Conservation (phyloP, 306 rosid genomes). For the Castanea crenata region DNA sequence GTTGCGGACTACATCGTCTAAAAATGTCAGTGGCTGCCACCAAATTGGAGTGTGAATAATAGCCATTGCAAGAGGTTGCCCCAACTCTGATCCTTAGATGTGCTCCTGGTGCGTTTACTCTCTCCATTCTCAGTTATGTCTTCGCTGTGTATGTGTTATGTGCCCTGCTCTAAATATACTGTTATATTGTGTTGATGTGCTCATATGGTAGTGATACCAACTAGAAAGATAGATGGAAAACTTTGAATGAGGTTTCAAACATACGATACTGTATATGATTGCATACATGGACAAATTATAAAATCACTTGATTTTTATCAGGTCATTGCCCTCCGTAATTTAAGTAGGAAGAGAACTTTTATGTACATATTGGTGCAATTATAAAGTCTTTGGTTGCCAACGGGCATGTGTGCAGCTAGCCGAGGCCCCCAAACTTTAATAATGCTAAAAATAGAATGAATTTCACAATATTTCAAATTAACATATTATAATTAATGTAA, state of each 20-base stretch:
- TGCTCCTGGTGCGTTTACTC: slow-evolving; percentile 65
- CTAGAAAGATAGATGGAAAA: not conserved
- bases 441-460: too few relatives aligned
- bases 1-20: slow-evolving; percentile 70
- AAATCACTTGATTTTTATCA: not conserved
- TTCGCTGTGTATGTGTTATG: not conserved
- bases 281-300: not conserved
- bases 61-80: slow-evolving; percentile 93
- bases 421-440: too few relatives aligned
- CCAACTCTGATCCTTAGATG: slow-evolving; percentile 69
- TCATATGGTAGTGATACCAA: not conserved
- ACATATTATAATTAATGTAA: too few relatives aligned
- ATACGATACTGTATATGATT: not conserved
- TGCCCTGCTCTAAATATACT: not conserved
- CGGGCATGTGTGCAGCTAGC: not conserved
- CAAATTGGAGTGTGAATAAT: slow-evolving; percentile 78
- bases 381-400: not conserved
- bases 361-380: not conserved
- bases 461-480: too few relatives aligned
- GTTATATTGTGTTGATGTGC: not conserved
- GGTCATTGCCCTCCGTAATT: not conserved
- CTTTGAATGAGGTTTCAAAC: not conserved
- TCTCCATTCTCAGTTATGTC: not conserved
- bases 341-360: not conserved
- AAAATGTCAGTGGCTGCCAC: slow-evolving; percentile 95